phyloP scores from a whole-genome alignment of 768 basidiomycete genomes.

The Lyophyllum decastes region DNA sequence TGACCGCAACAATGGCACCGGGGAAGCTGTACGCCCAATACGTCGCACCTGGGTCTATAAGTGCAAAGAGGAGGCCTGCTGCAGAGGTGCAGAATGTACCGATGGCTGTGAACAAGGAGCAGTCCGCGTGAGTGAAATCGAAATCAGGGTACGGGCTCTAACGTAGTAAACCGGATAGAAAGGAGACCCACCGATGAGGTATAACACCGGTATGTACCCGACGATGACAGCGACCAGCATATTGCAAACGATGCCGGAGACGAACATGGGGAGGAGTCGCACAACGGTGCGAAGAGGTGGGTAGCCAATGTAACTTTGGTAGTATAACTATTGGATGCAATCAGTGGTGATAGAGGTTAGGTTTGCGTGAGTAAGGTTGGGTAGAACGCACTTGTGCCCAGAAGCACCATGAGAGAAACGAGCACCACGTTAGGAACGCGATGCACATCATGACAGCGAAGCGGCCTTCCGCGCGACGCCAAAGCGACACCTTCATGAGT shows the following conservation, averaged over 20 bases:
- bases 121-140: background rate
- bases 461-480: conserved; percentile 56
- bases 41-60: conserved; percentile 54
- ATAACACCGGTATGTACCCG: conserved; percentile 52
- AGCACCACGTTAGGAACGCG: conserved; percentile 59
- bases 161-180: background rate
- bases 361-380: conserved; percentile 19
- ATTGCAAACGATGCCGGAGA: conserved; percentile 67
- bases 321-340: conserved; percentile 52
- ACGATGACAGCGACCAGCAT: conserved; percentile 63
- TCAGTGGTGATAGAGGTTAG: conserved; percentile 23
- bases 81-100: conserved; percentile 61
- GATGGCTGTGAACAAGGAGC: conserved; percentile 10
- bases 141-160: background rate
- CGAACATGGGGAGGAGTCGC: conserved; percentile 70
- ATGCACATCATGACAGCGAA: conserved; percentile 59
- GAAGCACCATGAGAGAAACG: conserved; percentile 53
- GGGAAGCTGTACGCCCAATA: conserved; percentile 84
- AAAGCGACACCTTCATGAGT: conserved; percentile 61
- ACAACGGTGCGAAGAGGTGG: conserved; percentile 62
- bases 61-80: conserved; percentile 67
- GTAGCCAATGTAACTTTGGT: conserved; percentile 61
- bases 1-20: conserved; percentile 59
- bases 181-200: conserved; percentile 51
- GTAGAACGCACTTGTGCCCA: conserved; percentile 24